Percentiles rank a stretch among this genome's conserved stretches.
Evolutionary conservation across 768 basidiomycete genomes (phyloP).

Genomic region (Tephrocybe sp.): DNA sequence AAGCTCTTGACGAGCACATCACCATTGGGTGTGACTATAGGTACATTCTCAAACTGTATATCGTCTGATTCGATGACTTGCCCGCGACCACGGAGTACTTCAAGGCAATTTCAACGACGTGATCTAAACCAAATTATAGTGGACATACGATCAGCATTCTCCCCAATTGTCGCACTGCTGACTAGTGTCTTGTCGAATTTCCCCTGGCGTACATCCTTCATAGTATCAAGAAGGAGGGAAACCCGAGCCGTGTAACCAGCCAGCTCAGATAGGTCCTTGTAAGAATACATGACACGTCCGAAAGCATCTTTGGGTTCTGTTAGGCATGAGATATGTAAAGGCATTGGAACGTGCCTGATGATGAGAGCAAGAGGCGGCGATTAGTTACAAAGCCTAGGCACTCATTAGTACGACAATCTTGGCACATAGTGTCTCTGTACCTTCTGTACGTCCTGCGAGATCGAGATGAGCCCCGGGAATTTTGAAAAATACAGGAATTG

Average conservation of each 20-base stretch:
- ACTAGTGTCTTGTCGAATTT: slow-evolving; percentile 89
- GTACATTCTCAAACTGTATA: slow-evolving; percentile 89
- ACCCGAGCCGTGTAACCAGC: slow-evolving; percentile 96
- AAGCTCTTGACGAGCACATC: slow-evolving; percentile 83
- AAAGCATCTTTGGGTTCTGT: slow-evolving; percentile 70
- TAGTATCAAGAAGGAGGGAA: slow-evolving; percentile 82
- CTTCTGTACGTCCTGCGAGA: slow-evolving; percentile 87
- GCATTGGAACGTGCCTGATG: slow-evolving; percentile 53
- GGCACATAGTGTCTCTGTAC: slow-evolving; percentile 31
- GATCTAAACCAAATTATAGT: not conserved
- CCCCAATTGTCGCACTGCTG: slow-evolving; percentile 66
- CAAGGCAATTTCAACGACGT: not conserved
- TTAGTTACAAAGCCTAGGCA: slow-evolving; percentile 92
- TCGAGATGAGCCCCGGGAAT: slow-evolving; percentile 72
- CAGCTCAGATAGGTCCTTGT: slow-evolving; percentile 94
- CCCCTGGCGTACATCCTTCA: slow-evolving; percentile 80
- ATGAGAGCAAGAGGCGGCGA: slow-evolving; percentile 80
- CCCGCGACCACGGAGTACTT: slow-evolving; percentile 80
- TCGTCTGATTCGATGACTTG: slow-evolving; percentile 81
- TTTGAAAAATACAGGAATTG: slow-evolving; percentile 90
- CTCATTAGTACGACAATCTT: not conserved
- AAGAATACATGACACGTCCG: slow-evolving; percentile 94
- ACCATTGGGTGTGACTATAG: slow-evolving; percentile 94
- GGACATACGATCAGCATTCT: slow-evolving; percentile 70
- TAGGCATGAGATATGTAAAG: not conserved